Percentiles rank a stretch among this genome's conserved stretches.
These are phyloP conservation scores for Solanum paucissectum DNA, from an alignment of 257 asterid species.

Conservation along the genomic window DNA sequence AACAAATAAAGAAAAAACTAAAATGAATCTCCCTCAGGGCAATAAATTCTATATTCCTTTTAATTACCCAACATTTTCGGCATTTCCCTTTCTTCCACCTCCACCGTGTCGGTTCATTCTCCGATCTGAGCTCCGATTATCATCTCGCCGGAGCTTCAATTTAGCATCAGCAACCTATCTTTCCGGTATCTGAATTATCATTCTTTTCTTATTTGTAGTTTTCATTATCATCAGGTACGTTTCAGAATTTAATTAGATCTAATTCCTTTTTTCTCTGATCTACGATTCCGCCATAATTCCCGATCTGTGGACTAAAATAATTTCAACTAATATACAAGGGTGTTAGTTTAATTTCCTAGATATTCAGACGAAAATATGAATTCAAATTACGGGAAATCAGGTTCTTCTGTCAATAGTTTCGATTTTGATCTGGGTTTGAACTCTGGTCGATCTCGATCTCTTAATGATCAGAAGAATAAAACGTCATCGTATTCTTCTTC, in stretches of 20 bases:
- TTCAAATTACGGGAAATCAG: conserved; percentile 66
- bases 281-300: background rate
- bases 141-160: background rate
- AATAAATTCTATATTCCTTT: background rate
- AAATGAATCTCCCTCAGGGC: background rate
- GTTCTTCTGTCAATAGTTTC: conserved; percentile 41
- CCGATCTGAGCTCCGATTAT: background rate
- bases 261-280: background rate
- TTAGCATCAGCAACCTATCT: background rate
- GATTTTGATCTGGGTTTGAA: conserved; percentile 81
- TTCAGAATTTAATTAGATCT: conserved; percentile 8
- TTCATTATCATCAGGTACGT: conserved; percentile 9
- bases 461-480: conserved; percentile 54
- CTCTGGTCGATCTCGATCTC: conserved; percentile 43
- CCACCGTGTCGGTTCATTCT: background rate
- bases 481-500: conserved; percentile 22
- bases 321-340: background rate
- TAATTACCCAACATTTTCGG: background rate
- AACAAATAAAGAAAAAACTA: background rate
- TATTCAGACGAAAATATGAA: conserved; percentile 27
- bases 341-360: background rate
- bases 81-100: background rate
- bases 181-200: background rate
- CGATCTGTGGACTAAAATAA: background rate
- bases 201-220: background rate